A percentile compares a stretch with the other conserved stretches of the same genome.
These are phyloP conservation scores for Pythium insidiosum DNA, from an alignment of 352 stramenopile genomes.

Conservation along the genomic window DNA sequence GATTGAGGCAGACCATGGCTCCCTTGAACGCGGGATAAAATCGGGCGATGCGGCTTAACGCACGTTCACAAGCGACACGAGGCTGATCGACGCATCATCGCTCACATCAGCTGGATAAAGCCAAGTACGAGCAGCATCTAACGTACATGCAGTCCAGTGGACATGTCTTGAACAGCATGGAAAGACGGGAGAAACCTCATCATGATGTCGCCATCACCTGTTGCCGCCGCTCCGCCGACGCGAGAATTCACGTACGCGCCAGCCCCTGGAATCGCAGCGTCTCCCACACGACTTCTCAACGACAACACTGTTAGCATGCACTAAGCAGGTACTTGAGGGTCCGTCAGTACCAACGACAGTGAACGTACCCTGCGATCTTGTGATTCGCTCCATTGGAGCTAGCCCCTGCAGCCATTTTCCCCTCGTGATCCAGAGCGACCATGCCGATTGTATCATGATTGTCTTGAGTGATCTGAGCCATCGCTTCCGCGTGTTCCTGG, in stretches of 20 bases:
- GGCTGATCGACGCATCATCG: conserved; percentile 22
- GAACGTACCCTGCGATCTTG: conserved; percentile 76
- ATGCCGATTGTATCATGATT: conserved; percentile 93
- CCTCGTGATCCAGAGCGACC: conserved; percentile 48
- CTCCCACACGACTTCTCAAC: conserved; percentile 67
- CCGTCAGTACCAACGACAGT: too few relatives aligned
- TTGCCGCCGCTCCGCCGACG: conserved; percentile 77
- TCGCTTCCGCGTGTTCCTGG: not conserved
- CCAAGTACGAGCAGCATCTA: too few relatives aligned
- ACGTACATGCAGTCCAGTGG: conserved; percentile 55
- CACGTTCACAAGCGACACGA: conserved; percentile 42
- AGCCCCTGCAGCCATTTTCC: conserved; percentile 70
- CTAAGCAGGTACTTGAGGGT: too few relatives aligned
- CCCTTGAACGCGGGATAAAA: conserved; percentile 61
- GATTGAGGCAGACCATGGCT: conserved; percentile 75
- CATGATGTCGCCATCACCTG: conserved; percentile 88
- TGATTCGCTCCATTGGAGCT: conserved; percentile 88
- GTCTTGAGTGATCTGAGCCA: conserved; percentile 28
- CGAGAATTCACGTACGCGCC: conserved; percentile 83
- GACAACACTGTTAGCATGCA: too few relatives aligned
- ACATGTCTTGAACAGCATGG: conserved; percentile 79
- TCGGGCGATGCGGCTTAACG: conserved; percentile 38
- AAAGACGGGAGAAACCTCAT: conserved; percentile 88
- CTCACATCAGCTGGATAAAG: not conserved
- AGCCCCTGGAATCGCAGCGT: conserved; percentile 74